Evolutionary conservation across 208 protist species (phyloP), one percentile per base, ranked within the genome.

Genomic region (Trypanosoma boissoni): DNA sequence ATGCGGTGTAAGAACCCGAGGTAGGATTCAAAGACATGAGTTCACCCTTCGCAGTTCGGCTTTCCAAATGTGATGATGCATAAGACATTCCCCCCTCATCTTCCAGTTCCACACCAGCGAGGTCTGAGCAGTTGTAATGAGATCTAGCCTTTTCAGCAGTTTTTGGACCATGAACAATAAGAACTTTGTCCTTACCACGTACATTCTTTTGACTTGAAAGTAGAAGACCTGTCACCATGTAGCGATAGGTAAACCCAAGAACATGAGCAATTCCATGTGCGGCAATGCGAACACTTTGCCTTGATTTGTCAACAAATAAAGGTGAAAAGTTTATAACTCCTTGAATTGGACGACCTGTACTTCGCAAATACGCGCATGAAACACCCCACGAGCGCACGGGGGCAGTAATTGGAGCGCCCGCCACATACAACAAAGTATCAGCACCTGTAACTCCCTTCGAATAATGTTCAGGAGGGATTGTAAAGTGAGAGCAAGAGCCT

Each of bases 191-290:
- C 70, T 80, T 88, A 23, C 72, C 63, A 27, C 83, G 73, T n/a
- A 85, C n/a, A 7, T 32, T 41, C 4, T 34, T 67, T 53, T 26
- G n/a, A n/a, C n/a, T 50, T 3, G 0, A 2, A 10, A 52, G 1
- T 16, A 83, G 70, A 12, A 31, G 39, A 10, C 21, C 18, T 27
- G 37, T 45, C 4, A 23, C 12, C 29, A 77, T 61, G 16, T 5
- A 26, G 12, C 36, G 20, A 8, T 21, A 21, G 26, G 24, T 50
- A 43, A 77, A 77, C 5, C 92, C 92, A 39, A 97, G 61, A 29
- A 80, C 77, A 73, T 97, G 92, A 5, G 86, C 63, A 0, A 95
- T 64, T 71, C 95, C 90, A 54, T 97, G 92, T 2, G 76, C 59
- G 3, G 82, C 57, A 27, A 54, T 51, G 34, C 74, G 72, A 16